These are phyloP conservation scores for Pythium aphanidermatum DNA, from an alignment of 352 stramenopile species.

Conservation along the genomic window DNA sequence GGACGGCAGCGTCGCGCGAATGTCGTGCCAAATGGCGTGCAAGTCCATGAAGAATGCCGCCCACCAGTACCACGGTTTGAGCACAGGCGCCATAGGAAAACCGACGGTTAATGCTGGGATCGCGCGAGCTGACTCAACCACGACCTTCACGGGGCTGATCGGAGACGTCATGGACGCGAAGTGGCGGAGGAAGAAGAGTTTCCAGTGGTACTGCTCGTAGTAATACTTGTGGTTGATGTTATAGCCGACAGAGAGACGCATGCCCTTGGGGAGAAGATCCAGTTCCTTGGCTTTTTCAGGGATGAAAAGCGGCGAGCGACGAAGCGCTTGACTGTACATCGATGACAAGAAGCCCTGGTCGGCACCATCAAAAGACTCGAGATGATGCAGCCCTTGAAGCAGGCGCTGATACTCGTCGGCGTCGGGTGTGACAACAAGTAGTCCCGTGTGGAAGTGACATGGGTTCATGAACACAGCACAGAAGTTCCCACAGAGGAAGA, in stretches of 20 bases:
- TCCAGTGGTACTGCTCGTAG: constrained; percentile 88
- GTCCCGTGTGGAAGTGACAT: constrained; percentile 86
- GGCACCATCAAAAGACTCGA: constrained; percentile 74
- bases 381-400: constrained; percentile 43
- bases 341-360: constrained; percentile 85
- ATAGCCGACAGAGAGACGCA: constrained; percentile 81
- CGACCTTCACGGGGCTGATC: constrained; percentile 79
- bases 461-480: constrained; percentile 90
- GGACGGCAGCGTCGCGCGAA: constrained; percentile 61
- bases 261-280: constrained; percentile 40
- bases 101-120: constrained; percentile 80
- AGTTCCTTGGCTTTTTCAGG: constrained; percentile 36
- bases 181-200: constrained; percentile 77
- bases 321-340: constrained; percentile 81
- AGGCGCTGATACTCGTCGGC: constrained; percentile 63
- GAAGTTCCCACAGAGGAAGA: constrained; percentile 84
- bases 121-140: constrained; percentile 69
- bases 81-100: constrained; percentile 81
- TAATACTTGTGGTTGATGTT: constrained; percentile 92
- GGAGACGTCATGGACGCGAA: constrained; percentile 85
- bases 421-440: constrained; percentile 81
- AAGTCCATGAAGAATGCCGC: constrained; percentile 77
- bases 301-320: constrained; percentile 64
- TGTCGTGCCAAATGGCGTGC: constrained; percentile 80
- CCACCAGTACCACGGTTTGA: constrained; percentile 89